Evolutionary conservation across 805 yeast genomes (phyloP), one percentile per base, ranked within the genome.

Genomic region (Monosporozyma servazzii): DNA sequence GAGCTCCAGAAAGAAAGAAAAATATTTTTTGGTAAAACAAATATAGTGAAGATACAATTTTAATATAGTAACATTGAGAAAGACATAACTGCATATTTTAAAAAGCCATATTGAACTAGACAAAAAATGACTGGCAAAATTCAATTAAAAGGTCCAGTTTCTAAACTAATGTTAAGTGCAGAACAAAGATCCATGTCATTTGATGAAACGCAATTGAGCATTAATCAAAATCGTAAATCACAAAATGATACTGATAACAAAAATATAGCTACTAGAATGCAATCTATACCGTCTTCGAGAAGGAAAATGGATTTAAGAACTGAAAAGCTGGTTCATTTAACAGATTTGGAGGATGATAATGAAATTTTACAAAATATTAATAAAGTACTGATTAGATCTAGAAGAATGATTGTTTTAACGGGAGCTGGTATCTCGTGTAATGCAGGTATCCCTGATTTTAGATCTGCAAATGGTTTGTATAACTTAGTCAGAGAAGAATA

Each of bases 371-470:
- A 53, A 2, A 61, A 57, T 47, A 65, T 72, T 9, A 61, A 59
- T 49, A 65, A 57, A 44, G 42, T 56, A 21, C 50, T 69, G 21
- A 56, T 54, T 33, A 58, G 63, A 45, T 62, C 73, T 5, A 62
- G 76, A 50, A 80, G 76, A 59, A 71, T 82, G n/a, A 74, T 85
- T 20, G 75, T 86, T 3, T 72, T 90, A 50, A 89, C 96, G 0
- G 98, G 99, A 7, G 99, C 99, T 2, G 99, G 99, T 0, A 88
- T 91, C 53, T 88, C 96, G 15, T 88, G 96, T 65, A 88, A 86
- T 64, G 97, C 98, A 1, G 98, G 99, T 0, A 93, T 91, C 46
- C 99, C 99, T 37, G 98, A 91, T 65, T 90, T 90, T 65, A 75
- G 98, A 51, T 86, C 95, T 3, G 72, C 82, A 9, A 79, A 84